Percentiles rank a stretch among this genome's conserved stretches.
Evolutionary conservation across 2,329 filamentous ascomycete genomes (phyloP).

Genomic region (Sphaceloma murrayae): DNA sequence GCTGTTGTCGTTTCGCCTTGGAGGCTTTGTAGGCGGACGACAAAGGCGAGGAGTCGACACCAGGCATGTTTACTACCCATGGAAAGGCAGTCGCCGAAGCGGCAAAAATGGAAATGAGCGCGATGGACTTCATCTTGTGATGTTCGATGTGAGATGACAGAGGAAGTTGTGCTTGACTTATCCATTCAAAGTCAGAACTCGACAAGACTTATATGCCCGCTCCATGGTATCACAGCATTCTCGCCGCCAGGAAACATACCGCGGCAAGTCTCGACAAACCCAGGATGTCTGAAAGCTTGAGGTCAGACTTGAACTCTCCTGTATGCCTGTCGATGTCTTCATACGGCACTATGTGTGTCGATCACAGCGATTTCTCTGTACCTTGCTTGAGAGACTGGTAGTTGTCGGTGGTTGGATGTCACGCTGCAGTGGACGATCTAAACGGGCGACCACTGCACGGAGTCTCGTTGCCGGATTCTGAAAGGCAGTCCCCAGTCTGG

Average conservation of each 20-base stretch:
- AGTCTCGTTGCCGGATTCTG: conserved; percentile 3
- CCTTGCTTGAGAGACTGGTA: background rate
- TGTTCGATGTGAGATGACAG: background rate
- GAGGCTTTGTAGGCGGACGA: conserved; percentile 19
- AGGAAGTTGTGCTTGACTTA: background rate
- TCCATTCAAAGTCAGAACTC: background rate
- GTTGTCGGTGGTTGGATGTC: background rate
- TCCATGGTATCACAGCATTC: no score
- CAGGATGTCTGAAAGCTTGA: no score
- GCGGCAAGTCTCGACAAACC: no score
- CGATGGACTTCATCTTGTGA: conserved; percentile 23
- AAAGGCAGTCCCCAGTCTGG: background rate
- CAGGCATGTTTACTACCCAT: conserved; percentile 31
- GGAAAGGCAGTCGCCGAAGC: conserved; percentile 30
- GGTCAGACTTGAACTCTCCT: no score
- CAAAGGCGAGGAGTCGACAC: conserved; percentile 31
- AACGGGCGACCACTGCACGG: conserved; percentile 7
- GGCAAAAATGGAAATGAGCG: conserved; percentile 22
- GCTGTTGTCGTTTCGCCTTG: conserved; percentile 27
- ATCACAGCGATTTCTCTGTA: background rate
- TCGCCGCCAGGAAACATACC: no score
- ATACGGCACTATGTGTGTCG: background rate
- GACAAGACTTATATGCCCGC: conserved; percentile 1
- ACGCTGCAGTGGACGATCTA: conserved; percentile 1
- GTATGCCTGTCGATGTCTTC: no score